Base-by-base conservation (phyloP, 306 rosid species). In the Gastrolobium bilobum region DNA sequence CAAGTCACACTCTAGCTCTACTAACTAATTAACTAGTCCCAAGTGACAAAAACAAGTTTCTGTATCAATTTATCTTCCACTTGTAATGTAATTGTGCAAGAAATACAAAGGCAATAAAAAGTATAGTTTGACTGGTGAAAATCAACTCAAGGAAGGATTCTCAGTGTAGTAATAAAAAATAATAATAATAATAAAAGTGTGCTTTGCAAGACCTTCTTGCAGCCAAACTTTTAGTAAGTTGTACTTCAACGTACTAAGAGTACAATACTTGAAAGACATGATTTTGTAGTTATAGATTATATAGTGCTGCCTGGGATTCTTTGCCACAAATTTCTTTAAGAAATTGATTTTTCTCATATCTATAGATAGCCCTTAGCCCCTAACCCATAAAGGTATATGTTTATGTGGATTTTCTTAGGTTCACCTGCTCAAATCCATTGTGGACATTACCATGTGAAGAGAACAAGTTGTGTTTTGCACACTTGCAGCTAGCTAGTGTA, bases 391-490 rank as follows among this genome's bases (percentile, higher is more conserved):
- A 60, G 62, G 47, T n/a, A 1, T 47, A 8, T 76, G 47, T 31
- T 58, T 60, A 59, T 6, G 44, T 44, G 71, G 79, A 67, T 73
- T 78, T 58, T 71, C 52, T 14, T 72, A 67, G 91, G 89, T 78
- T 90, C 86, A 82, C 79, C 50, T 33, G 80, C 42, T 63, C 15
- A 68, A 71, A 1, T 61, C 52, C 53, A 76, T 52, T 14, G 70
- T 68, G 62, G 86, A 90, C 93, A 87, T 34, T 47, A 77, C 39
- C 88, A 90, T 82, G 93, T 90, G 97, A 80, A 81, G 77, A 71
- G 70, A 73, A 69, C 79, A 78, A 34, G 73, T 69, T 70, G 11
- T 61, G 81, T 71, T 71, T 79, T 62, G 33, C 68, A 82, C 29
- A 54, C 6, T 70, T 39, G 71, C 50, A 73, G 64, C 15, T 33